Evolutionary conservation across 805 yeast species (phyloP).

Genomic region (Jamesozyma spencerorum): DNA sequence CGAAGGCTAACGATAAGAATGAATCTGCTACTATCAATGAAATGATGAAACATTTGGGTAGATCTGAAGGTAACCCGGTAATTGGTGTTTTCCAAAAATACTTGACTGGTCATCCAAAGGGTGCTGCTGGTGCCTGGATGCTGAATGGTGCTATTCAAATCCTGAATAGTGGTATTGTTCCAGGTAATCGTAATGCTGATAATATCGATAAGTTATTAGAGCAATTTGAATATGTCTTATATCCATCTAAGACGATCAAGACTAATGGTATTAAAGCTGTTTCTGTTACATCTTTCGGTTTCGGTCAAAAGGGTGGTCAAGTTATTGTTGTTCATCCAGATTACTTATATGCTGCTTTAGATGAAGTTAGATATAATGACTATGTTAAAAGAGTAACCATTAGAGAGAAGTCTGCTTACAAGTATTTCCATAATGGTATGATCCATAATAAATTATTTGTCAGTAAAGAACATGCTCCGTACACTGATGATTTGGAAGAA

Average conservation of each 20-base stretch:
- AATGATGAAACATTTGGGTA: slow-evolving; percentile 93
- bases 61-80: slow-evolving; percentile 96
- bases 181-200: slow-evolving; percentile 98
- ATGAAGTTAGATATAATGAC: slow-evolving; percentile 56
- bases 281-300: slow-evolving; percentile 94
- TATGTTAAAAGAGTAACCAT: slow-evolving; percentile 63
- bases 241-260: slow-evolving; percentile 86
- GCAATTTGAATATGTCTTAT: slow-evolving; percentile 79
- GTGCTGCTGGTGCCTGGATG: slow-evolving; percentile 99
- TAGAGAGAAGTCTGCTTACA: slow-evolving; percentile 83
- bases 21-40: slow-evolving; percentile 84
- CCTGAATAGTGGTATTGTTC: slow-evolving; percentile 84
- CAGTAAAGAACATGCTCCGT: slow-evolving; percentile 91
- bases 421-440: slow-evolving; percentile 93
- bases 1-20: slow-evolving; percentile 97
- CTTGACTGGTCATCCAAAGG: slow-evolving; percentile 99
- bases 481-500: slow-evolving; percentile 78
- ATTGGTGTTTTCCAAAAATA: slow-evolving; percentile 97
- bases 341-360: slow-evolving; percentile 79
- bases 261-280: slow-evolving; percentile 98
- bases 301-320: slow-evolving; percentile 99
- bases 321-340: slow-evolving; percentile 88
- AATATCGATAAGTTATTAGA: slow-evolving; percentile 79
- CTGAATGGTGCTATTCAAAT: slow-evolving; percentile 95
- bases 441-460: slow-evolving; percentile 84